phyloP scores from a whole-genome alignment of 2,329 filamentous ascomycete species.

The Diaporthe vaccinii region DNA sequence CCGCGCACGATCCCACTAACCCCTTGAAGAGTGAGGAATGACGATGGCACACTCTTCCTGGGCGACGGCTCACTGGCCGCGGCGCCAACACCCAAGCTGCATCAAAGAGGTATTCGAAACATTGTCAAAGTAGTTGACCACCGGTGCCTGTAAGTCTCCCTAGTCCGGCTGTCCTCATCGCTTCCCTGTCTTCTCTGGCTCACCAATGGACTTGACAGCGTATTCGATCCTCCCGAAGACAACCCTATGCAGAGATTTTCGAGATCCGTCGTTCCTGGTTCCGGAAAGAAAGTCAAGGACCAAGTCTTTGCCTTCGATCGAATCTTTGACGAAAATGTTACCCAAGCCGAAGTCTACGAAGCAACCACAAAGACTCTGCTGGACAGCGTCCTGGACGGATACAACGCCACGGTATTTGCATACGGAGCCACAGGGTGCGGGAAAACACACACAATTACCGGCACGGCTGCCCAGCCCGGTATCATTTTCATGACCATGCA shows the following conservation, averaged over 20 bases:
- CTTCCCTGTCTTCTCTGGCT: constrained; percentile 41
- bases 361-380: constrained; percentile 90
- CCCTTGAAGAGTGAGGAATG: constrained; percentile 68
- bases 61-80: constrained; percentile 96
- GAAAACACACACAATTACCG: constrained; percentile 98
- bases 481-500: constrained; percentile 99
- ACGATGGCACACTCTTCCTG: constrained; percentile 93
- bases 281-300: constrained; percentile 94
- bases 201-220: constrained; percentile 63
- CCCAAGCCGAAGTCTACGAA: constrained; percentile 95
- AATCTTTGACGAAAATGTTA: constrained; percentile 95
- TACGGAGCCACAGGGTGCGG: constrained; percentile 98
- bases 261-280: constrained; percentile 79
- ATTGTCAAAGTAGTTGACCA: constrained; percentile 98
- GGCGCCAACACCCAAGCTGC: constrained; percentile 85
- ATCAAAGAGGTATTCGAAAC: constrained; percentile 86
- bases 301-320: constrained; percentile 97
- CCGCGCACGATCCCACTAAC: constrained; percentile 24
- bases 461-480: constrained; percentile 90
- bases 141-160: constrained; percentile 83
- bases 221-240: constrained; percentile 98
- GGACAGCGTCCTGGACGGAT: constrained; percentile 95
- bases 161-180: background rate
- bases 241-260: constrained; percentile 91
- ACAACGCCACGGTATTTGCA: constrained; percentile 98